Base-by-base conservation (phyloP, 164 flowering plant genomes). In the Nymphaea thermarum region DNA sequence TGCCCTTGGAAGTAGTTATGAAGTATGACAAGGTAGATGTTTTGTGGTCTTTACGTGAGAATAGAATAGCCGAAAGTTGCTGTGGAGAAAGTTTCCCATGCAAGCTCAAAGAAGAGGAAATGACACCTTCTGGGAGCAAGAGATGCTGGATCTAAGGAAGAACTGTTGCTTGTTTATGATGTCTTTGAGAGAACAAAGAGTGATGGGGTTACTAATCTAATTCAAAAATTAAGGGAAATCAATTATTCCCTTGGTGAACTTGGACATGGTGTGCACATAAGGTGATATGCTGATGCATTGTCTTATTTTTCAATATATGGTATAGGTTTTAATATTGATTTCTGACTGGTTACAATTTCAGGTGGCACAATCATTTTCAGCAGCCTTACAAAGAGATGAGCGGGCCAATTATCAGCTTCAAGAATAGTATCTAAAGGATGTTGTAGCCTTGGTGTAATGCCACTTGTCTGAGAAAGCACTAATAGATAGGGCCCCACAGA, bases 121-220 rank as follows among this genome's bases (percentile, higher is more conserved):
- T 94, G 99, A 98, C 96, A 94, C 64, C 88, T 94, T 76, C 91
- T 94, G 99, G 99, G 99, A 71, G 99, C 99, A 14, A 86, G 99
- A 80, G 99, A 94, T 88, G 99, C 99, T 66, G 99, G 99, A 68
- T 84, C 94, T 12, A 94, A 87, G 85, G 99, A 91, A 79, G 96
- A 90, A 79, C 79, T 91, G 68, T 91, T 94, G 65, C 98, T 90
- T 79, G 88, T 94, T 71, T 94, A 91, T 79, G 99, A 98, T 73
- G 92, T 91, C 14, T 88, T 98, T 74, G 99, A 91, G 76, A 86
- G 99, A 82, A 91, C 99, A 47, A 98, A 91, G 72, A 86, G 99
- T 80, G 99, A 94, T 74, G 99, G 99, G 57, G 99, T 98, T 73
- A 96, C 90, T 60, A 91, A 90, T 78, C 75, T 94, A 66, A 83